Base-by-base conservation (phyloP, 2,329 filamentous ascomycete genomes). In the Monilinia fructigena region DNA sequence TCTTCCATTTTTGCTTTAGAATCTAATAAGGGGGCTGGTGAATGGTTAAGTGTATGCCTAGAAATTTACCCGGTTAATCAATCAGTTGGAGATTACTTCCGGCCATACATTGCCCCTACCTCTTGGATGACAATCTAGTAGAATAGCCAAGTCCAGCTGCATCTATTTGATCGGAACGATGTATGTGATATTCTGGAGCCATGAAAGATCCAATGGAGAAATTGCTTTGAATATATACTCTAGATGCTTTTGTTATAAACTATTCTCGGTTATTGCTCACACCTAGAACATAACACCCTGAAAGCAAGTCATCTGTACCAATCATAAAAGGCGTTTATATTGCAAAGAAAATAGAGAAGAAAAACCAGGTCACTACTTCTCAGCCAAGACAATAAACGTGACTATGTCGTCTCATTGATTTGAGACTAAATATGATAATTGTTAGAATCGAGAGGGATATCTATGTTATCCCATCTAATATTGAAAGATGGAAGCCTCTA, bases 231-330 rank as follows among this genome's bases (percentile, higher is more conserved):
- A 63, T 63, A 63, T 55, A 55, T 45, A 31, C 42, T 45, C 18
- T n/a, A 53, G 11, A 4, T 45, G 60, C 60, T 63, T 63, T 63
- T 63, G 60, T 63, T 55, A 11, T 10, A 14, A 42, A 54, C 6
- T 16, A n/a, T n/a, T 45, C 48, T 48, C 23, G 16, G 16, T 38
- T 11, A 28, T n/a, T 55, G 23, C 48, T 63, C 60, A 63, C 16
- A 28, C 35, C 23, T 55, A 45, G 60, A 55, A 35, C 11, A 28
- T 10, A n/a, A 11, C 23, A 55, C n/a, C 26, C 48, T 54, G 26
- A 63, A 63, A 54, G 60, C 47, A 42, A 31, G n/a, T 31, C 14
- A 40, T 50, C 11, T 38, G 4, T 16, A 60, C 26, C 42, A 35
- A 35, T 48, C 23, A 40, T 6, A 26, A 11, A 26, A 40, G 31